Percentiles rank a stretch among this genome's conserved stretches.
These are phyloP conservation scores for Botrytis pseudocinerea DNA, from an alignment of 2,329 filamentous ascomycete genomes.

Conservation along the genomic window DNA sequence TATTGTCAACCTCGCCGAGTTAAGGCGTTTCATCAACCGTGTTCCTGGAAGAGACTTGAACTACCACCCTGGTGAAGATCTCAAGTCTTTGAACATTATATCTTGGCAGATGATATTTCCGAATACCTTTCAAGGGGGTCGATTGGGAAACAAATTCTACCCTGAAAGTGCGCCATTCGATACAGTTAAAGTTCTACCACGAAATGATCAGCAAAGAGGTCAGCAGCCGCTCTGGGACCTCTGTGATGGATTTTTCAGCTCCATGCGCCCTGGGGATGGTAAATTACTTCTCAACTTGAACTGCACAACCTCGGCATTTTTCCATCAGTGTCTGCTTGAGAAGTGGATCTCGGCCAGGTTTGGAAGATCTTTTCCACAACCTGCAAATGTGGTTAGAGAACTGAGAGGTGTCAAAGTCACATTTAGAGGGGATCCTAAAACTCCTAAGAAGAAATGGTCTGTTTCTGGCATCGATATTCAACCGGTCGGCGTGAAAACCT, in stretches of 20 bases:
- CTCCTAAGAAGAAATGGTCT: neutral
- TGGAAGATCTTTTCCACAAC: too few relatives aligned
- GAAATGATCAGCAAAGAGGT: too few relatives aligned
- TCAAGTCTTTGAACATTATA: conserved; percentile 26
- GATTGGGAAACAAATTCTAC: conserved; percentile 26
- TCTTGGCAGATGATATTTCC: conserved; percentile 25
- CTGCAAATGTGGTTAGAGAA: neutral
- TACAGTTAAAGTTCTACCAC: too few relatives aligned
- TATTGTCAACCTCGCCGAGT: neutral
- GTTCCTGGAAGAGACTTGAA: too few relatives aligned
- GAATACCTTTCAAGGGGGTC: conserved; percentile 1
- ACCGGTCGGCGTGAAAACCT: neutral
- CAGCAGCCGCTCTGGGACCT: neutral
- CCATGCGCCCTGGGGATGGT: conserved; percentile 24
- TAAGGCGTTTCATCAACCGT: neutral
- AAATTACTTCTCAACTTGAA: conserved; percentile 27
- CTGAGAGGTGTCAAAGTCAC: neutral
- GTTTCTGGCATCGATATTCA: neutral
- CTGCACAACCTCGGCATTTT: conserved; percentile 26
- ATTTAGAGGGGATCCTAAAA: neutral
- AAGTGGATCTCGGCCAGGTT: neutral
- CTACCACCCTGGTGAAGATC: neutral
- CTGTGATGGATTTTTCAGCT: conserved; percentile 24
- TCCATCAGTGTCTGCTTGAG: neutral
- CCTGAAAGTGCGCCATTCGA: neutral